Base-by-base conservation (phyloP, 495 filamentous ascomycete species). In the Hypomontagnella submonticulosa region DNA sequence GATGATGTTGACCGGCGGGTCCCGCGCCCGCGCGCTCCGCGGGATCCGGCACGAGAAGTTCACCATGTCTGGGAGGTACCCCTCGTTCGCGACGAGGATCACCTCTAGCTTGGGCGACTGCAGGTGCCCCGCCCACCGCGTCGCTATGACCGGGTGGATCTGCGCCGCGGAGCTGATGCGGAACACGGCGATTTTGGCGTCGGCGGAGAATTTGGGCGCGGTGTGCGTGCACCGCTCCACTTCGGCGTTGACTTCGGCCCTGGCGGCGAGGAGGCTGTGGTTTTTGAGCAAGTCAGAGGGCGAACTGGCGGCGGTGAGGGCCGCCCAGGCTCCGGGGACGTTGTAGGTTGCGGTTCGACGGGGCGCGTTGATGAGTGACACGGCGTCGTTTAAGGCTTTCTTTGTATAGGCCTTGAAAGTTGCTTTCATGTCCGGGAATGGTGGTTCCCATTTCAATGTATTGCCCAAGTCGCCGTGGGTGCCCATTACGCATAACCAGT, bases 391-490 rank as follows among this genome's bases (percentile, higher is more conserved):
- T 34, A 88, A 64, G 1, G 80, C 73, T 63, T 84, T 86, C 66
- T 85, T 86, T 1, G 83, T 81, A 63, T 86, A 77, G 19, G 73
- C 73, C 61, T 87, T 87, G 57, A 87, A 81, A 0, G 80, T 76
- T 7, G 77, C 73, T 8, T 75, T 74, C 82, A 88, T 84, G 49
- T 87, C 81, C 5, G 85, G 85, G 58, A 88, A 86, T 1, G 85
- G 86, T 2, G 79, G 75, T 34, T 80, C 70, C 84, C 86, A 87
- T 69, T 85, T 85, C 16, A 87, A 37, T 3, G 79, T 77, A 38
- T 79, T 85, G 42, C 84, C 85, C 2, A 88, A 73, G 56, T 88
- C 85, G n/a, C 83, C 85, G 57, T 87, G 83, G 0, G 84, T 87
- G 1, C 86, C 86, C 53, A 88, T 80, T 2, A 75, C 76, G 54